Base-by-base conservation (phyloP, 805 yeast genomes). In the Starmerella asiatica region DNA sequence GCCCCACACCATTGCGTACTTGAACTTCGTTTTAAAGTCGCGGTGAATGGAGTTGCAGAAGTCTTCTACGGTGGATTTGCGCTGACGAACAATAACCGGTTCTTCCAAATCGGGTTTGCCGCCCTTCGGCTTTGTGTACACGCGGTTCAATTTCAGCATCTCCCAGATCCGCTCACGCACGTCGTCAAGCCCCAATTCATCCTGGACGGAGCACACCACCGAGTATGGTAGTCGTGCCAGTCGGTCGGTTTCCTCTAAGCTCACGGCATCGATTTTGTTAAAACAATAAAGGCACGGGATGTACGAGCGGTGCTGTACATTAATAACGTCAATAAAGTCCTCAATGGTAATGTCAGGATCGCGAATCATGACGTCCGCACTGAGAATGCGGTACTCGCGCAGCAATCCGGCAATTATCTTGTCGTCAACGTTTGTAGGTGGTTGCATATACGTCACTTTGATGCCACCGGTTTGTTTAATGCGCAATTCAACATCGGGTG, bases 1-100 rank as follows among this genome's bases (percentile, higher is more conserved):
- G 0, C 98, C 98, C 96, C 97, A 88, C 5, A 88, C 95, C 54
- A 85, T 62, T 0, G 97, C 97, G 57, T 86, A 85, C 58, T 85
- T 83, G 68, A 91, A 88, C 54, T 80, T 83, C 48, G 79, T 76
- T 55, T 85, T 86, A 68, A 88, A 80, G 53, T 86, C 95, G 51
- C 93, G 72, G 58, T 88, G 97, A 46, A 88, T 79, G 11, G 91
- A 71, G 56, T 88, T 86, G 64, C 98, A 88, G 21, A 88, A 83
- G 49, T 77, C 84, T 48, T 79, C 88, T 38, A 88, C 73, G 2
- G 91, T 68, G 5, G 93, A 78, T 39, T 76, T 71, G n/a, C 48
- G 46, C 40, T 68, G 70, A 51, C 97, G 69, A 12, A 91, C 93
- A 37, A 88, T 95, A 71, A 86, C 70, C 1, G 98, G 97, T 44